These are phyloP conservation scores for Thinopyrum elongatum DNA, from an alignment of 176 grass and related monocot genomes.

Conservation along the genomic window DNA sequence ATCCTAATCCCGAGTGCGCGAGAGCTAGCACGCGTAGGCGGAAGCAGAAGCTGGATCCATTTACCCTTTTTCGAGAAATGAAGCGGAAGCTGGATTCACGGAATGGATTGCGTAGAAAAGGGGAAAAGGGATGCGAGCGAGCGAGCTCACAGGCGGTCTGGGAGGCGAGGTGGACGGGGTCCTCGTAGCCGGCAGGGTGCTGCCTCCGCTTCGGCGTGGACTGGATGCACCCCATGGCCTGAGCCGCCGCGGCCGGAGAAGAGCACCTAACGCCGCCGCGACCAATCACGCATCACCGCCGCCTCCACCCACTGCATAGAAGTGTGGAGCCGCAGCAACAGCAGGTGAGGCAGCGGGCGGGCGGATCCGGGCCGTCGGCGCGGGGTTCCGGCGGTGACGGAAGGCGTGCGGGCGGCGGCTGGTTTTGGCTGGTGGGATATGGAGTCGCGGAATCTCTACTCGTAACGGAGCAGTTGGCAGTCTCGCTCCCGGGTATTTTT, in stretches of 20 bases:
- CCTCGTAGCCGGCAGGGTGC: conserved; percentile 81
- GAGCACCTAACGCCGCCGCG: not conserved
- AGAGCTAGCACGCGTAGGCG: not conserved
- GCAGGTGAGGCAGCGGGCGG: not conserved
- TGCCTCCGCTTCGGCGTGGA: conserved; percentile 57
- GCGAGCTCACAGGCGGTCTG: conserved; percentile 70
- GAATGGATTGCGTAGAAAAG: not conserved
- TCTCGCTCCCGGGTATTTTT: no score
- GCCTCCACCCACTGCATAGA: not conserved
- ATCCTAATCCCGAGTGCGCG: not conserved
- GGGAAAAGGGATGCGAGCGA: not conserved
- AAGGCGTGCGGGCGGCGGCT: not conserved
- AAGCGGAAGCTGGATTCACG: not conserved
- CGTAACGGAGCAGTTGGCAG: no score
- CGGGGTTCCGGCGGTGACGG: not conserved
- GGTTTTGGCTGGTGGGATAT: conserved; percentile 2
- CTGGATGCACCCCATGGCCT: conserved; percentile 64
- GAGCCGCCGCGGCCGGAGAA: not conserved
- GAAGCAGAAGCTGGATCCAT: not conserved
- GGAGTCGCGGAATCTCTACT: conserved; percentile 22
- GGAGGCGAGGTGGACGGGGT: conserved; percentile 72
- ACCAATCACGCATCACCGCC: conserved; percentile 18
- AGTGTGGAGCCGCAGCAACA: not conserved
- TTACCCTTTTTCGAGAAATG: not conserved
- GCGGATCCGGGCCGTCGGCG: not conserved